Percentiles rank a stretch among this genome's conserved stretches.
Conservation (phyloP, 2,329 filamentous ascomycete genomes). For the Rhytidhysteron rufulum region DNA sequence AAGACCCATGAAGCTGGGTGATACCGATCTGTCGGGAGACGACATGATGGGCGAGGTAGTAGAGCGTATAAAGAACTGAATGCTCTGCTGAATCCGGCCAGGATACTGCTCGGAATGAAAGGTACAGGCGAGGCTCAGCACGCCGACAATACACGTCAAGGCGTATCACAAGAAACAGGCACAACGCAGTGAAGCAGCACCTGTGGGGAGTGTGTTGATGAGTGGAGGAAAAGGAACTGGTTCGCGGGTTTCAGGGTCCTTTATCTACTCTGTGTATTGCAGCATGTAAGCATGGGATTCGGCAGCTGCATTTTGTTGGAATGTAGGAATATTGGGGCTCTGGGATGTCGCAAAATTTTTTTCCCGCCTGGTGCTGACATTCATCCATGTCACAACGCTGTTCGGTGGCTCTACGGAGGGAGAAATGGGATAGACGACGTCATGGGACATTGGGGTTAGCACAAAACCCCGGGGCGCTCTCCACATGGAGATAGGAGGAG, state of each 20-base stretch:
- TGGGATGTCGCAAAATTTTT: too few species aligned
- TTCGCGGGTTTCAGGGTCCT: slow-evolving; percentile 7
- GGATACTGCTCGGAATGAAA: not conserved
- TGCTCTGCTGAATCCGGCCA: slow-evolving; percentile 3
- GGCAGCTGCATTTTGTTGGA: too few species aligned
- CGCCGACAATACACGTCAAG: not conserved
- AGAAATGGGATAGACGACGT: slow-evolving; percentile 8
- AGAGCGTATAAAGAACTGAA: not conserved
- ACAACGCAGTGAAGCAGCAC: slow-evolving; percentile 1
- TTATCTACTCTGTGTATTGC: slow-evolving; percentile 17
- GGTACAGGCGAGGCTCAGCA: not conserved
- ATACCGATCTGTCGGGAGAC: slow-evolving; percentile 6
- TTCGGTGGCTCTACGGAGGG: slow-evolving; percentile 2
- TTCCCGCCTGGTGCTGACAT: too few species aligned
- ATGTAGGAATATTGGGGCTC: too few species aligned
- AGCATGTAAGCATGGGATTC: not conserved
- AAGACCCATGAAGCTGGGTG: slow-evolving; percentile 28
- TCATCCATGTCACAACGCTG: too few species aligned
- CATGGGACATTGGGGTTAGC: slow-evolving; percentile 9
- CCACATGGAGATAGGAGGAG: slow-evolving; percentile 10
- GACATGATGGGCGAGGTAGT: not conserved
- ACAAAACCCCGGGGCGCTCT: slow-evolving; percentile 6
- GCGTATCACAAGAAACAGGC: not conserved
- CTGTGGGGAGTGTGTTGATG: not conserved
- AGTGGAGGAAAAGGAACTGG: not conserved